Base-by-base conservation (phyloP, 2,329 filamentous ascomycete species). In the Paecilomyces sp. region DNA sequence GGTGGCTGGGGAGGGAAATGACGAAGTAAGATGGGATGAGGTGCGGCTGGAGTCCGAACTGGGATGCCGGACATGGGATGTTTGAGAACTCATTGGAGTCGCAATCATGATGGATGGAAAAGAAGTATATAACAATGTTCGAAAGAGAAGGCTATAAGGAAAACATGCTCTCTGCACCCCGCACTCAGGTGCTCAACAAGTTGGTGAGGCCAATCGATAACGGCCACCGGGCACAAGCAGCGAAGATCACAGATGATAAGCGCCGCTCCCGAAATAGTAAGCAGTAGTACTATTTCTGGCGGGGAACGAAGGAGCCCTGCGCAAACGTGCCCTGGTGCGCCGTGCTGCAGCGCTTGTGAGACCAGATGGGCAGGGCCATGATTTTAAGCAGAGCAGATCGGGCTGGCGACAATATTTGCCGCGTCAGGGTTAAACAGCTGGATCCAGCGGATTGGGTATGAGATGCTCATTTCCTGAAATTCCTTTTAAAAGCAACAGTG, bases 31-130 rank as follows among this genome's bases (percentile, higher is more conserved):
- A 47, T 59, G 61, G n/a, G 64, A 62, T 51, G 60, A 15, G 31
- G 58, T 25, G 22, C 25, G 30, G 28, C 57, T 57, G 52, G 57
- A 51, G 50, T 60, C 58, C n/a, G 57, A 36, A 6, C 57, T 41
- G 41, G 58, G 58, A 53, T 33, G 54, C 47, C 22, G 50, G 59
- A 56, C 61, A 56, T 63, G 62, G 31, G 64, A 65, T 18, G 59
- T 53, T 62, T 61, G 63, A 58, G 63, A 61, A 61, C 62, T 63
- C 65, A 68, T 68, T 58, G 62, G 58, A 64, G 60, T 59, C 28
- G 58, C 61, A 53, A 67, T 64, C 66, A 67, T 67, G 64, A 65
- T 62, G 65, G 54, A 61, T n/a, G 58, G 36, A 33, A 33, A 24
- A 30, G 33, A 6, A 55, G 24, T 13, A 25, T 25, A 13, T 53